Conservation (phyloP, 2,329 filamentous ascomycete genomes). For the Trichoderma pleuroti region DNA sequence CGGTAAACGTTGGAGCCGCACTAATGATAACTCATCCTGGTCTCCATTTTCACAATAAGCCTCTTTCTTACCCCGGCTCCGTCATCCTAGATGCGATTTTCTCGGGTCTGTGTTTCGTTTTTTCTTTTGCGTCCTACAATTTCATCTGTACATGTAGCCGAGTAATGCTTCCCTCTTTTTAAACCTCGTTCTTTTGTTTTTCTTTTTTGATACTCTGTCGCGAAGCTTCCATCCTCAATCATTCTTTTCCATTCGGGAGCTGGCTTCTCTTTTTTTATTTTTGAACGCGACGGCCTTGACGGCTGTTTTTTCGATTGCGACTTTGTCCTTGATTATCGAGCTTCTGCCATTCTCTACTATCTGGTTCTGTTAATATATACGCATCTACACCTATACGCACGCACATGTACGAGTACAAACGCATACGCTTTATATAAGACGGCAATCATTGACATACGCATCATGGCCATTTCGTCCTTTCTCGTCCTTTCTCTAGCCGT, state of each 20-base stretch:
- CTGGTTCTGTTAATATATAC: not conserved
- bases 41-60: not conserved
- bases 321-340: too few relatives aligned
- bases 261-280: slow-evolving; percentile 7
- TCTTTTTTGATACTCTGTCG: not conserved
- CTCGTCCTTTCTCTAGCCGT: slow-evolving; percentile 17
- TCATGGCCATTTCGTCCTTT: slow-evolving; percentile 15
- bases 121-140: not conserved
- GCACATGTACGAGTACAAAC: not conserved
- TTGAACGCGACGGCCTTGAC: not conserved
- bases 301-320: not conserved
- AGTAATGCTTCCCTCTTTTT: not conserved
- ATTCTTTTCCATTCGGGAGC: not conserved
- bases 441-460: not conserved
- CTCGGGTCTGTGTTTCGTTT: slow-evolving; percentile 5
- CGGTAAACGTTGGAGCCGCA: not conserved
- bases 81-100: not conserved
- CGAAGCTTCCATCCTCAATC: not conserved
- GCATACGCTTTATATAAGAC: not conserved
- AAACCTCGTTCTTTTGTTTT: not conserved
- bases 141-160: not conserved
- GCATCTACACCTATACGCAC: not conserved
- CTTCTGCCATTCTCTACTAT: slow-evolving; percentile 8
- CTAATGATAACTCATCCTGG: slow-evolving; percentile 5
- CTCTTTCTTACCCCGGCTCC: slow-evolving; percentile 8